Base-by-base conservation (phyloP, 1,139 yeast genomes). In the Magnusiomyces suaveolens region DNA sequence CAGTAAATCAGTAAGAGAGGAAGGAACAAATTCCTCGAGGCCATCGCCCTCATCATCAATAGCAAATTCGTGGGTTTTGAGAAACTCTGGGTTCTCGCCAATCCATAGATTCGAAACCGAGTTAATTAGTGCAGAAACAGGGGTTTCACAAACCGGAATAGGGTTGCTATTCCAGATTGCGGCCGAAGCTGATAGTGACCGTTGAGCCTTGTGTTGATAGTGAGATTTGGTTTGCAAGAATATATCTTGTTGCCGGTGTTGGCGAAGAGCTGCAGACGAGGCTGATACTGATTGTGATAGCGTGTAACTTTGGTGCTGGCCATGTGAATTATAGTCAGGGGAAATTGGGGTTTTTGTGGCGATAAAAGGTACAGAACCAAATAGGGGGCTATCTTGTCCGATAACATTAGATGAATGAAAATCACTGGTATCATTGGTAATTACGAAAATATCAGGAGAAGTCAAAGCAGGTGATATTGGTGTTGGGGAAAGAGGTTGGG, bases 11-110 rank as follows among this genome's bases (percentile, higher is more conserved):
- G 82, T 78, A 46, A 87, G 71, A 25, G 88, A 78, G 1, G 83
- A 82, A 1, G 96, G 96, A 1, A 87, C 87, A 62, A 80, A 84
- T 64, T 86, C 95, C 60, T 85, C 89, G 25, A 63, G 63, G 14
- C 66, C 64, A 20, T 58, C 65, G 12, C 69, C 76, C 48, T 69
- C 62, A 49, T 65, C 64, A 50, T 64, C 66, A 14, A 55, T 36
- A 38, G 48, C 52, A 25, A 26, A 46, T 8, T 36, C 43, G 20
- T 39, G 44, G 21, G 24, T 25, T 24, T 36, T 18, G 38, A 48
- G 43, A 23, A 24, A 26, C 16, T 33, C 36, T 18, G 26, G 36
- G 18, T 46, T 25, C 16, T 43, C 26, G 23, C 16, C 18, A n/a
- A 48, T 41, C 29, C 32, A 3, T 46, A 29, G 6, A 41, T 46